Conservation (phyloP, 371 early-diverging fungal species). For the Mucor plumbeus region DNA sequence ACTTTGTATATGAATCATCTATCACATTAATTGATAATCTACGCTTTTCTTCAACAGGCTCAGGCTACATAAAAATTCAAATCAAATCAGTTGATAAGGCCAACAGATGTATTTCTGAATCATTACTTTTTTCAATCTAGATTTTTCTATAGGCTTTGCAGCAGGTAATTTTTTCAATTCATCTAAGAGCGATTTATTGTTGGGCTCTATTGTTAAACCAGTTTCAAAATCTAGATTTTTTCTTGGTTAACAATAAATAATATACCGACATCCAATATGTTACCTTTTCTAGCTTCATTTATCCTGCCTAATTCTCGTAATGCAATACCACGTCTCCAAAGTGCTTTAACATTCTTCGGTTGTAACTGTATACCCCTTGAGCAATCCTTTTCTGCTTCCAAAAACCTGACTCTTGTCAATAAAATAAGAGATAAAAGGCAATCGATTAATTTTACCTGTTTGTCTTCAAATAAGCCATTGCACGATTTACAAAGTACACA, state of each 20-base stretch:
- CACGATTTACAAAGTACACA: slow-evolving; percentile 77
- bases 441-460: slow-evolving; percentile 50
- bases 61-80: background rate
- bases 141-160: background rate
- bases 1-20: slow-evolving; percentile 26
- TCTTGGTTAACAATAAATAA: background rate
- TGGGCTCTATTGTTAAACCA: slow-evolving; percentile 73
- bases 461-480: slow-evolving; percentile 84
- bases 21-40: slow-evolving; percentile 38
- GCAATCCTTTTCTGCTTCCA: slow-evolving; percentile 77
- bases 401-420: slow-evolving; percentile 49
- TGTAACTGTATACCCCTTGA: slow-evolving; percentile 66
- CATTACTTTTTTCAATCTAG: background rate
- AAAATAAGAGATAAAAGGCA: too few relatives aligned
- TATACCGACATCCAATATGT: background rate
- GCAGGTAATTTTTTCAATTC: slow-evolving; percentile 60
- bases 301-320: slow-evolving; percentile 61
- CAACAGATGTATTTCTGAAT: background rate
- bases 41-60: slow-evolving; percentile 7
- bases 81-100: too few relatives aligned
- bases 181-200: slow-evolving; percentile 64
- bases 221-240: slow-evolving; percentile 59
- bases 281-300: slow-evolving; percentile 65
- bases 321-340: slow-evolving; percentile 83
- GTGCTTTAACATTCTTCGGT: slow-evolving; percentile 79